These are phyloP conservation scores for Celoporthe dispersa DNA, from an alignment of 2,329 filamentous ascomycete genomes.

Conservation along the genomic window DNA sequence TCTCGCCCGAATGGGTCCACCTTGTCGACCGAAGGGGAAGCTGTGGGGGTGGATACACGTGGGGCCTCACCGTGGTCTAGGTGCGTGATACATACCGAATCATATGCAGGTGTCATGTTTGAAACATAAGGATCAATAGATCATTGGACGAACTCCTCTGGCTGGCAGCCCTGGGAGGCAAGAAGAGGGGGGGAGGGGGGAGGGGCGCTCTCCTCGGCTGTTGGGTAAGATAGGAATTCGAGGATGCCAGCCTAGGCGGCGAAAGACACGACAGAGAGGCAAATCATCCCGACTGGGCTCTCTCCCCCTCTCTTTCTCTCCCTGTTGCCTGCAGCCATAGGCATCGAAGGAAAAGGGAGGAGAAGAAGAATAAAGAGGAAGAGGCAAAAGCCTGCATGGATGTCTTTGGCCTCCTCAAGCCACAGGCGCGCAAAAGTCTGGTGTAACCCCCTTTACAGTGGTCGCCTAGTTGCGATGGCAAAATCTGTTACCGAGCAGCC, in stretches of 20 bases:
- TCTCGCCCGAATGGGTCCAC: background rate
- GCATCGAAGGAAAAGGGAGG: background rate
- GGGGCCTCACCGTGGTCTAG: conserved; percentile 1
- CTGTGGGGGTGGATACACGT: conserved; percentile 11
- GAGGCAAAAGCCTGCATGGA: background rate
- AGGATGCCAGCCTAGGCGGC: background rate
- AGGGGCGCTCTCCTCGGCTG: background rate
- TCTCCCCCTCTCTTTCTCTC: background rate
- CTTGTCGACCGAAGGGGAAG: background rate
- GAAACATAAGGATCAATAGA: conserved; percentile 10
- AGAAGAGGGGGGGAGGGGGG: too few species aligned
- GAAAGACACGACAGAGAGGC: background rate
- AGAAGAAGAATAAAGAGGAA: background rate
- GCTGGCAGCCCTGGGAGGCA: background rate
- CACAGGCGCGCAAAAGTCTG: background rate
- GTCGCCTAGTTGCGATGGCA: background rate
- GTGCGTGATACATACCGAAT: conserved; percentile 8
- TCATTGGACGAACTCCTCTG: conserved; percentile 1
- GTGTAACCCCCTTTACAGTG: background rate
- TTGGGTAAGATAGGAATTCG: background rate
- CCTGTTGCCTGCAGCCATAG: background rate
- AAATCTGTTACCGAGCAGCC: background rate
- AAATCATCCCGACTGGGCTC: background rate
- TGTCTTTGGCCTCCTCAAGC: background rate
- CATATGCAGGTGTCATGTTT: conserved; percentile 11